A percentile compares a stretch with the other conserved stretches of the same genome.
These are phyloP conservation scores for Eleusine indica DNA, from an alignment of 176 grass and related monocot genomes.

Conservation along the genomic window DNA sequence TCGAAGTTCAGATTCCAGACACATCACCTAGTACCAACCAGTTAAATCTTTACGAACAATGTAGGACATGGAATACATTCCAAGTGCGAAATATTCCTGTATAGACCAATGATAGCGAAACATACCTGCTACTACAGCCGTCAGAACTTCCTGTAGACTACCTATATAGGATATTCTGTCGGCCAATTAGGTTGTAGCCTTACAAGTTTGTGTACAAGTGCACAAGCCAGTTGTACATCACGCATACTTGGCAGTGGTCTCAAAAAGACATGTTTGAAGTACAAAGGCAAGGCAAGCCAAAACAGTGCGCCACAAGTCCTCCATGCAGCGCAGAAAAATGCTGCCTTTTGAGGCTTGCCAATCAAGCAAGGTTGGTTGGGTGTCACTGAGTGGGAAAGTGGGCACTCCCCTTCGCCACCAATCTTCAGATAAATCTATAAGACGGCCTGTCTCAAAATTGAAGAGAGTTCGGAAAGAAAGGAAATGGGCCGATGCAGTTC, in stretches of 20 bases:
- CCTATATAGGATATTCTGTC: slow-evolving; percentile 5
- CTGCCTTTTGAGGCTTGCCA: slow-evolving; percentile 56
- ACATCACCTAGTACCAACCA: neutral
- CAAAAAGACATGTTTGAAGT: slow-evolving; percentile 46
- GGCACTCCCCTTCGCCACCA: slow-evolving; percentile 47
- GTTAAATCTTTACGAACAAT: neutral
- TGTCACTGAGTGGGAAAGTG: slow-evolving; percentile 65
- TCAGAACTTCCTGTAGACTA: slow-evolving; percentile 23
- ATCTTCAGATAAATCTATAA: slow-evolving; percentile 58
- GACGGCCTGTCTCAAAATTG: slow-evolving; percentile 8
- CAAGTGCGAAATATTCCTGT: neutral
- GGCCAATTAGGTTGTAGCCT: slow-evolving; percentile 31
- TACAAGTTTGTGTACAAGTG: slow-evolving; percentile 32
- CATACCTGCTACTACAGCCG: slow-evolving; percentile 7
- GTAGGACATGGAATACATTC: neutral
- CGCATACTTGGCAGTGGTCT: slow-evolving; percentile 36
- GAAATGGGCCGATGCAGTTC: slow-evolving; percentile 31
- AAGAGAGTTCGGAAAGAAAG: slow-evolving; percentile 48
- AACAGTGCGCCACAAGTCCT: slow-evolving; percentile 42
- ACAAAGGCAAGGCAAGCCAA: slow-evolving; percentile 35
- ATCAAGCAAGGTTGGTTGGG: slow-evolving; percentile 81
- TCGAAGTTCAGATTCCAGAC: neutral
- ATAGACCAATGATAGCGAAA: slow-evolving; percentile 4
- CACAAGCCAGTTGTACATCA: slow-evolving; percentile 35
- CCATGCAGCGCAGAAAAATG: slow-evolving; percentile 24